These are phyloP conservation scores for Sarocladium strictum DNA, from an alignment of 2,329 filamentous ascomycete species.

Conservation along the genomic window DNA sequence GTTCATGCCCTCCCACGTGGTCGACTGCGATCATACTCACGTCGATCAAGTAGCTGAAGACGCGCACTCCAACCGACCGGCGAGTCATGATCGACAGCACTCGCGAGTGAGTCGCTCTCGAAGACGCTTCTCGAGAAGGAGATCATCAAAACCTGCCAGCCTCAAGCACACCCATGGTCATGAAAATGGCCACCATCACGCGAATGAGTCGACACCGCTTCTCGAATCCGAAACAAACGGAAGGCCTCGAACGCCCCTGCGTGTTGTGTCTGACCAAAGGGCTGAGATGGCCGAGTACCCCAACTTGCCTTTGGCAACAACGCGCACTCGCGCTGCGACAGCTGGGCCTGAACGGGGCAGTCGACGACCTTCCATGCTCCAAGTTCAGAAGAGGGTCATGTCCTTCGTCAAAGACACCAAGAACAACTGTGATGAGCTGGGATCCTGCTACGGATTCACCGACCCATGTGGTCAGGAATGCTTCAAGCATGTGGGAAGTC, in stretches of 20 bases:
- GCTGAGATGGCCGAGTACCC: conserved; percentile 23
- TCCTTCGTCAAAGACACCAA: conserved; percentile 63
- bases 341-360: conserved; percentile 24
- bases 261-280: conserved; percentile 21
- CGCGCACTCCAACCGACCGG: conserved; percentile 11
- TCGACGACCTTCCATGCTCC: conserved; percentile 47
- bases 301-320: conserved; percentile 16
- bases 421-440: conserved; percentile 53
- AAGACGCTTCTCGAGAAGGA: conserved; percentile 21
- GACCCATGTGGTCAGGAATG: conserved; percentile 62
- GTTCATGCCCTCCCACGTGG: conserved; percentile 71
- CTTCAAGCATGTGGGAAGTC: conserved; percentile 48
- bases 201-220: conserved; percentile 44
- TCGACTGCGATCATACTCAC: conserved; percentile 74
- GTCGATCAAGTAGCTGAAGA: conserved; percentile 40
- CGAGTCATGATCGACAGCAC: conserved; percentile 15
- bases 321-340: conserved; percentile 20
- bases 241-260: conserved; percentile 18
- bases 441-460: conserved; percentile 58
- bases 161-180: conserved; percentile 15
- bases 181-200: conserved; percentile 17
- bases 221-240: conserved; percentile 27
- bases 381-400: conserved; percentile 51
- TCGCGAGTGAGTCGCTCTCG: conserved; percentile 26
- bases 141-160: conserved; percentile 15